A percentile compares a stretch with the other conserved stretches of the same genome.
Evolutionary conservation across 2,329 filamentous ascomycete species (phyloP).

Genomic region (Pseudopyrenochaeta lycopersici): DNA sequence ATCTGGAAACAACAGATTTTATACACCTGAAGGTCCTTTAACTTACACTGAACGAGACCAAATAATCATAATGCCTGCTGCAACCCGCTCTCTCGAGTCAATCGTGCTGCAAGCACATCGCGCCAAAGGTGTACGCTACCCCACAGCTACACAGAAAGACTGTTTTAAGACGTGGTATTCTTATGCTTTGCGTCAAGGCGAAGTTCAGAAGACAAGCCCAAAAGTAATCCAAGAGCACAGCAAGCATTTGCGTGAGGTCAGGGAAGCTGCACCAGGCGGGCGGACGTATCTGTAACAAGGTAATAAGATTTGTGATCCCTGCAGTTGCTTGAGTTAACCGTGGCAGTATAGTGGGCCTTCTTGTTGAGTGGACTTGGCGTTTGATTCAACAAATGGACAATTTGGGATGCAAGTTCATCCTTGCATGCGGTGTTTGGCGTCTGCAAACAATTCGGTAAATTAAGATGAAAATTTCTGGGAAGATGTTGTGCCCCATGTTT

Average conservation of each 20-base stretch:
- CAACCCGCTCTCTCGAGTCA: conserved; percentile 40
- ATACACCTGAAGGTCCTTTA: background rate
- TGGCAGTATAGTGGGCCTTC: background rate
- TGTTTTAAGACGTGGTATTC: conserved; percentile 50
- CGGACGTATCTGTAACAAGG: conserved; percentile 40
- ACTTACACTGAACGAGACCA: background rate
- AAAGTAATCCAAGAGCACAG: conserved; percentile 34
- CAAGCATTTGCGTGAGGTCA: conserved; percentile 30
- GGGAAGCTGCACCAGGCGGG: conserved; percentile 36
- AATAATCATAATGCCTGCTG: conserved; percentile 31
- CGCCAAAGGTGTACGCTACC: conserved; percentile 46
- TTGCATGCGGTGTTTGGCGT: background rate
- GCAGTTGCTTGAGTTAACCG: background rate
- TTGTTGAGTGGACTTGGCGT: background rate
- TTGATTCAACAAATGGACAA: background rate
- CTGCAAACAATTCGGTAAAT: too few relatives aligned
- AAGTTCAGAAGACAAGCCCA: conserved; percentile 25
- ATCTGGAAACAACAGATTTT: background rate
- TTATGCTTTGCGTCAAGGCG: conserved; percentile 39
- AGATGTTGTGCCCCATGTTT: too few relatives aligned
- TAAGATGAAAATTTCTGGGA: too few relatives aligned
- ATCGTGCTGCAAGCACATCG: conserved; percentile 46
- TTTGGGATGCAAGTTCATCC: background rate
- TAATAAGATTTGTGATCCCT: conserved; percentile 32
- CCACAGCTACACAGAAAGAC: conserved; percentile 40